Evolutionary conservation across 2,329 filamentous ascomycete species (phyloP), one percentile per base, ranked within the genome.

Genomic region (Epichloe brachyelytri): DNA sequence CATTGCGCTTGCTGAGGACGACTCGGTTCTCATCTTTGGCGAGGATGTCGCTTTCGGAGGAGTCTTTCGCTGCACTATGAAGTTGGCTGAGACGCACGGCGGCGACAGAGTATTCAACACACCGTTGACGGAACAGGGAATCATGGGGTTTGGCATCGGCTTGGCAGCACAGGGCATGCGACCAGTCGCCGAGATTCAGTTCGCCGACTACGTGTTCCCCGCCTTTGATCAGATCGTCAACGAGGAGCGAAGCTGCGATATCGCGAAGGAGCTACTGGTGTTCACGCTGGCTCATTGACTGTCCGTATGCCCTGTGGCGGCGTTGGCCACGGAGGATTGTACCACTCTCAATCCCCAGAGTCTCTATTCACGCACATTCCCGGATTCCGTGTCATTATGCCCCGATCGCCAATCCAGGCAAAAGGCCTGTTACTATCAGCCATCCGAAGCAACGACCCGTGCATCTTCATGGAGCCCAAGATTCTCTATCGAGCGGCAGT

Each of bases 21-120:
- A 95, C 56, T 82, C 84, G 17, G 88, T 95, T 20, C 72, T 97
- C 51, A 77, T 98, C 10, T 98, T 98, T 61, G 93, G 93, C 41
- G 93, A 98, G 68, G 93, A 98, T 64, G 89, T 98, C 7, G 88
- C 93, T 14, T 98, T 98, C 57, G 93, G 93, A 41, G 93, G 93
- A 50, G 93, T 98, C 15, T 98, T 98, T 63, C 80, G 93, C 51
- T 96, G 89, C 69, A 91, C 88, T 34, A 91, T 93, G 82, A 88
- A 90, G 59, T 76, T 98, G 15, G 82, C 88, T 34, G 86, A 89
- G 55, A 88, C 88, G 51, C 95, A 93, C 65, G 93, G 93, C 8
- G 77, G 80, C 2, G 86, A 93, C 52, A 78, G 93, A 52, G 90
- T 98, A 36, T 98, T 98, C 75, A 97, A 98, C 68, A 97, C 90